Base-by-base conservation (phyloP, 495 filamentous ascomycete genomes). In the Penicillium robsamsonii region DNA sequence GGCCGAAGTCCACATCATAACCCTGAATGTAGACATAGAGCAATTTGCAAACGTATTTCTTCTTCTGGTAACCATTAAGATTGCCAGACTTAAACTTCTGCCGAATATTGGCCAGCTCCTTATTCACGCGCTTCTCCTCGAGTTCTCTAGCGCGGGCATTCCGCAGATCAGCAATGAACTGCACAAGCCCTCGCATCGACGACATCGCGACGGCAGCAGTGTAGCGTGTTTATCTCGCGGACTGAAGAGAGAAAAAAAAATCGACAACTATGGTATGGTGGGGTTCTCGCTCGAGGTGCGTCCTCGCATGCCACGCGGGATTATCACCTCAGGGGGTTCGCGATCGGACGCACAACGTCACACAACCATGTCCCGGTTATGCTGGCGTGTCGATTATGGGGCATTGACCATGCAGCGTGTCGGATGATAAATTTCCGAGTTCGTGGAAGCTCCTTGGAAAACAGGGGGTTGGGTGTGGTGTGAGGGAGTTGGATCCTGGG, bases 11-110 rank as follows among this genome's bases (percentile, higher is more conserved):
- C 74, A 99, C 92, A 68, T 99, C 95, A 87, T 95, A 99, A 8
- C 95, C 95, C 47, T 97, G 85, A 55, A 99, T 99, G 70, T 99
- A 99, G 63, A 99, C 97, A 68, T 99, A 99, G 44, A 99, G 83
- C 60, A 99, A 82, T 85, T 98, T 98, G 88, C 95, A 99, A 44
- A 99, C 95, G 68, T 99, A 99, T 89, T 99, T 99, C 82, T 99
- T 99, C 81, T 95, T 96, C 74, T 96, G 90, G 65, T 99, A 99
- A 48, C 95, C 95, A 72, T 87, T 96, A 27, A 97, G 76, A 69
- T 79, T 89, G 38, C 92, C 92, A 70, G 92, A 88, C 86, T 80
- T 80, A 63, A 82, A 82, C 59, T 82, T 82, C 64, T 82, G 79
- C 79, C 94, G 85, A 72, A 99, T 97, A 65, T 99, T 99, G 66